phyloP scores from a whole-genome alignment of 2,329 filamentous ascomycete genomes.

The Beauveria pseudobassiana region DNA sequence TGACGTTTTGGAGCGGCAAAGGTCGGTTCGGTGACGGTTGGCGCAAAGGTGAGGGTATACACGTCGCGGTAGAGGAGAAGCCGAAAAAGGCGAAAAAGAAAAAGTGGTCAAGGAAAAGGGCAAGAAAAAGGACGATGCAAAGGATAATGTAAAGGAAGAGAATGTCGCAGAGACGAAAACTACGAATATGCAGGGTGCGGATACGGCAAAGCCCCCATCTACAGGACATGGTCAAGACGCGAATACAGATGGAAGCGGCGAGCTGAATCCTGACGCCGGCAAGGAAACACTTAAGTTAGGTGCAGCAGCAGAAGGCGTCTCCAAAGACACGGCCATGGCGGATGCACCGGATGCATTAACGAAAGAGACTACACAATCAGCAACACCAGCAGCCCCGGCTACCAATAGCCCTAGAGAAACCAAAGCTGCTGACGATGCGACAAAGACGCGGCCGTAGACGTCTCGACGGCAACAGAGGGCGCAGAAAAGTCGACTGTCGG shows the following conservation, averaged over 20 bases:
- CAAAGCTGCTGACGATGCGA: neutral
- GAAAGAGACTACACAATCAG: neutral
- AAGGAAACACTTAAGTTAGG: neutral
- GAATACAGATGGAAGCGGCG: neutral
- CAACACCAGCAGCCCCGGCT: neutral
- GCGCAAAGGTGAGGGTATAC: conserved; percentile 61
- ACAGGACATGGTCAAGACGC: neutral
- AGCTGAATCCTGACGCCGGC: neutral
- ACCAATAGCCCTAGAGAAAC: neutral
- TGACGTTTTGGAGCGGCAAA: conserved; percentile 90
- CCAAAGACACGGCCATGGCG: neutral
- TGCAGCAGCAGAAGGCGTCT: neutral
- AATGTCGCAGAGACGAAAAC: conserved; percentile 8
- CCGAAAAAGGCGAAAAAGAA: conserved; percentile 50
- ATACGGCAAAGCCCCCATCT: neutral
- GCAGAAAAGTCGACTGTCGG: neutral
- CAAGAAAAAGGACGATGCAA: conserved; percentile 22
- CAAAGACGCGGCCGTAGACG: neutral
- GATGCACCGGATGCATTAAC: neutral
- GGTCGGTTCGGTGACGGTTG: conserved; percentile 73
- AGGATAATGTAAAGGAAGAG: conserved; percentile 12
- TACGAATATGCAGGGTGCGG: neutral
- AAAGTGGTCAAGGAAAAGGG: conserved; percentile 28
- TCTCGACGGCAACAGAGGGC: neutral
- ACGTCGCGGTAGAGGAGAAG: conserved; percentile 55